Evolutionary conservation across 768 basidiomycete species (phyloP), one percentile per base, ranked within the genome.

Genomic region (Pulveroboletus sp.): DNA sequence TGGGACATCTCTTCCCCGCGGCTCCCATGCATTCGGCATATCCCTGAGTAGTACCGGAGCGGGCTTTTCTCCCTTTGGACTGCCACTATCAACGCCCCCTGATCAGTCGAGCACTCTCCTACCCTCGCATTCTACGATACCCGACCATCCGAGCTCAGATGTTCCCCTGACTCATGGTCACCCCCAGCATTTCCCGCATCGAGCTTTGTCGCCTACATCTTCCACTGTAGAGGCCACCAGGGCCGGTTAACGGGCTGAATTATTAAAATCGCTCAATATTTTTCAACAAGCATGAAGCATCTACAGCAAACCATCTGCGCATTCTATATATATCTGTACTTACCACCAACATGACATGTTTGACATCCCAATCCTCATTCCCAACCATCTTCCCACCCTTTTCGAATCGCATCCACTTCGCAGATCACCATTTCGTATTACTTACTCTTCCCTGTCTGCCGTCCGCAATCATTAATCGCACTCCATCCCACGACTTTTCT

Each of bases 241-340:
- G 68, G 66, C 66, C 66, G 66, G 66, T 68, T 68, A 68, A 67
- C 64, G 62, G 66, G 66, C 50, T 63, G 62, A 64, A 62, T 67
- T 69, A 69, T 68, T 63, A 65, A 66, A 58, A 47, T 68, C 60
- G 62, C 66, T 69, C 63, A 64, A 66, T 68, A 68, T 68, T 67
- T 62, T 61, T 43, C 64, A 65, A 64, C 61, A 61, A 68, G 66
- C 66, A 68, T 62, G 68, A 69, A 70, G 61, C 66, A 68, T 68
- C 68, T 68, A 68, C 64, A 67, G 60, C 68, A 67, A 61, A 63
- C 52, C 62, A 68, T 68, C 68, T 68, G 66, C 66, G 67, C 66
- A 69, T 68, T 64, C 65, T 69, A 68, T 68, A 67, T 65, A 66
- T 67, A 67, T 67, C 63, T 68, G 66, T 68, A 68, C 66, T 69